Conservation (phyloP, 1,284 basidiomycete genomes). For the Tylopilus sp. region DNA sequence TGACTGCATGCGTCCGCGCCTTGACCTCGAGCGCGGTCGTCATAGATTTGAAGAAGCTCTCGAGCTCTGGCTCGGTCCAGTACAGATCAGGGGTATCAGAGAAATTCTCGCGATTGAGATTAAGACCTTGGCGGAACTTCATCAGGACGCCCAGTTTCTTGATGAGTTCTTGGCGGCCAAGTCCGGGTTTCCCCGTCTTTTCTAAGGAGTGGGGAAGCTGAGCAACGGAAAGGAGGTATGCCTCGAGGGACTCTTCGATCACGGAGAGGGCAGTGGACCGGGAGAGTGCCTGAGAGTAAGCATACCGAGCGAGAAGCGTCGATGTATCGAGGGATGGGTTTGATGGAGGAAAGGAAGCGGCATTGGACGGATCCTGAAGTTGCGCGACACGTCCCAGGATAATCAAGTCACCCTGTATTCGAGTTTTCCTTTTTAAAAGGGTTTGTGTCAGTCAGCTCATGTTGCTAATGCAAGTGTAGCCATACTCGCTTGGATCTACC, state of each 20-base stretch:
- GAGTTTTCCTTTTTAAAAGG: conserved; percentile 60
- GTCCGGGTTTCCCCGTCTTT: conserved; percentile 75
- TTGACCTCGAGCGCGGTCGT: conserved; percentile 81
- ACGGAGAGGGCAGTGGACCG: conserved; percentile 82
- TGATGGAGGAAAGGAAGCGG: conserved; percentile 46
- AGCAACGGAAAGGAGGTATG: conserved; percentile 78
- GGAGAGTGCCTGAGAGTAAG: conserved; percentile 85
- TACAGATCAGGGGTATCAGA: conserved; percentile 88
- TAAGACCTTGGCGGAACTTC: conserved; percentile 84
- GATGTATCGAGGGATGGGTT: conserved; percentile 48
- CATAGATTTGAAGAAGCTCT: conserved; percentile 83
- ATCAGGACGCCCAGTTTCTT: conserved; percentile 86
- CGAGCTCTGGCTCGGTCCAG: conserved; percentile 86
- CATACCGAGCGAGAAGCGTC: conserved; percentile 79
- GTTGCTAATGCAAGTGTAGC: conserved; percentile 5
- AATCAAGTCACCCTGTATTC: conserved; percentile 85
- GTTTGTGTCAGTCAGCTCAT: conserved; percentile 5
- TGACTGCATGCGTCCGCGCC: conserved; percentile 73
- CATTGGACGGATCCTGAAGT: conserved; percentile 41
- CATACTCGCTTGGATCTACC: conserved; percentile 74
- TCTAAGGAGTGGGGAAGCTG: conserved; percentile 71
- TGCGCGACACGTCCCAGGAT: conserved; percentile 73
- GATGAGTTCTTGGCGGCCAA: conserved; percentile 75
- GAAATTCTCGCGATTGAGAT: conserved; percentile 84
- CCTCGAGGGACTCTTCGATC: conserved; percentile 77